Base-by-base conservation (phyloP, 805 yeast species). In the Millerozyma miso region DNA sequence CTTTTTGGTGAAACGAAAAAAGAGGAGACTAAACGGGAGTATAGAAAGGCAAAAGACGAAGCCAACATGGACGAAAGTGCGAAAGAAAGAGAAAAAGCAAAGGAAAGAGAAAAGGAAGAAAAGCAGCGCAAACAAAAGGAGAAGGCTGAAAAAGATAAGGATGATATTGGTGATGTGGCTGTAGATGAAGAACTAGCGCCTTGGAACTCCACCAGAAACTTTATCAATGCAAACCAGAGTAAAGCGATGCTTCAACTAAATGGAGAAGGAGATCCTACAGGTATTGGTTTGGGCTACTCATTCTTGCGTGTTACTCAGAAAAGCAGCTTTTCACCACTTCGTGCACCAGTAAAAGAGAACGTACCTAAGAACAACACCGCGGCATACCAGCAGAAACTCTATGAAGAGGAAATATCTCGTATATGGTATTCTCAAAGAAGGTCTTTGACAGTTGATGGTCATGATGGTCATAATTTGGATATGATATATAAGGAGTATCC, bases 231-330 rank as follows among this genome's bases (percentile, higher is more conserved):
- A 2, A 89, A 96, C 18, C 98, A 90, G 59, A 95, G 97, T 42
- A 90, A 95, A 55, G 95, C 97, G 0, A 93, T 93, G 97, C 73
- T 93, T 35, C 97, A 89, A 57, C 77, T 93, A 19, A 88, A 88
- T 58, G 97, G 97, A 12, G 90, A 83, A 41, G 98, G 98, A 38
- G 98, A 93, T 60, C 95, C 96, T 1, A 81, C 96, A 0, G 96
- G 95, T 18, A 80, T 86, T 49, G 93, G 96, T 2, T 85, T 88
- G 50, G 96, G 91, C 0, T 86, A 86, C 51, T 88, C 96, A 7
- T 85, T 91, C 51, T 71, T 90, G 53, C 77, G 90, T 50, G 86
- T 97, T 0, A 88, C 97, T 0, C 95, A 91, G 88, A 93, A 91
- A 62, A 96, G 95, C 56, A 96, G 96, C 1, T 91, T 91, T 62